Percentiles rank a stretch among this genome's conserved stretches.
These are phyloP conservation scores for Roridomyces roridus DNA, from an alignment of 768 basidiomycete genomes.

Conservation along the genomic window DNA sequence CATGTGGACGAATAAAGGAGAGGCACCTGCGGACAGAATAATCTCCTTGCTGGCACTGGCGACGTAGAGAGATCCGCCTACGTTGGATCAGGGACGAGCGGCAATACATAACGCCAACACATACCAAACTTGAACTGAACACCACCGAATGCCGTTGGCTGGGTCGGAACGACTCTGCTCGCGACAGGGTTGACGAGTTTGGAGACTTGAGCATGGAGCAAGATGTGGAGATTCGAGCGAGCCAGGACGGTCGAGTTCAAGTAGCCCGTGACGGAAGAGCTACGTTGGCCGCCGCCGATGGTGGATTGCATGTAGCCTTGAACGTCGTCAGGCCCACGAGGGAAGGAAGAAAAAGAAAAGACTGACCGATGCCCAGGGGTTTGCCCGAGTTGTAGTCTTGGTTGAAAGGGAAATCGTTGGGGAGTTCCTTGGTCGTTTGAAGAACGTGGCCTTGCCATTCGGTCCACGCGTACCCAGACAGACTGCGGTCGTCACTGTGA, in stretches of 20 bases:
- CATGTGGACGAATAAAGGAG: too few species aligned
- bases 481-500: too few species aligned
- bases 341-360: slow-evolving; percentile 26
- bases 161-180: not conserved
- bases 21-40: slow-evolving; percentile 4
- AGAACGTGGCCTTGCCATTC: slow-evolving; percentile 30
- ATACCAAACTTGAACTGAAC: slow-evolving; percentile 4
- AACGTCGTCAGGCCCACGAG: slow-evolving; percentile 23
- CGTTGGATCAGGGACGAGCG: not conserved
- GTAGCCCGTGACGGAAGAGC: slow-evolving; percentile 31
- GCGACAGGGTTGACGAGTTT: slow-evolving; percentile 5
- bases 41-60: not conserved
- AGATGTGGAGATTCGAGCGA: slow-evolving; percentile 29
- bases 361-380: slow-evolving; percentile 35
- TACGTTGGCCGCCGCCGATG: slow-evolving; percentile 26
- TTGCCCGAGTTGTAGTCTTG: slow-evolving; percentile 38
- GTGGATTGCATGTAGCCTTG: slow-evolving; percentile 28
- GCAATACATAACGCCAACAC: not conserved
- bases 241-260: slow-evolving; percentile 22
- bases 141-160: not conserved
- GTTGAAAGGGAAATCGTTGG: slow-evolving; percentile 33
- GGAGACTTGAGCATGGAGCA: slow-evolving; percentile 24
- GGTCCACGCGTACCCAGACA: slow-evolving; percentile 26
- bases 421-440: slow-evolving; percentile 29
- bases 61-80: slow-evolving; percentile 3